These are phyloP conservation scores for Clonostachys solani DNA, from an alignment of 2,329 filamentous ascomycete species.

Conservation along the genomic window DNA sequence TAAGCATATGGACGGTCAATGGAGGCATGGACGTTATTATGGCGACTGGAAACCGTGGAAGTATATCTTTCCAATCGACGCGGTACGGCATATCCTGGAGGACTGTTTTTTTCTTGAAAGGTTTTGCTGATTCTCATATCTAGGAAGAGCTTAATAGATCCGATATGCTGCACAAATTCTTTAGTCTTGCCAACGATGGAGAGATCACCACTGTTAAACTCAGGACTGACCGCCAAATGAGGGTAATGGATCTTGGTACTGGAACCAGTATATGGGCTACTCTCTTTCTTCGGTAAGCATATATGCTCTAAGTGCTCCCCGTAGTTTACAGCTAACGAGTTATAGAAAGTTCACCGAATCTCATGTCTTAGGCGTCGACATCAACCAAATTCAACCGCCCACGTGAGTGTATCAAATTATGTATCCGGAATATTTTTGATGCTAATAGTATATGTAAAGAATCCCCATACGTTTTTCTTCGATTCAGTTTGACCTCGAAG, in stretches of 20 bases:
- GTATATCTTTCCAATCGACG: slow-evolving; percentile 76
- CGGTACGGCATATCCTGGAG: slow-evolving; percentile 40
- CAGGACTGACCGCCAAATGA: slow-evolving; percentile 11
- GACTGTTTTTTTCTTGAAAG: not conserved
- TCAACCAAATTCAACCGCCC: slow-evolving; percentile 32
- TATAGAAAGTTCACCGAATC: slow-evolving; percentile 14
- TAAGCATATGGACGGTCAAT: slow-evolving; percentile 2
- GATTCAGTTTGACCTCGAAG: slow-evolving; percentile 72
- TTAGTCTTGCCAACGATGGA: slow-evolving; percentile 57
- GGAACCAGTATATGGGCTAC: slow-evolving; percentile 92
- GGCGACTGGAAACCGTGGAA: slow-evolving; percentile 63
- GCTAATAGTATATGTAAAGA: slow-evolving; percentile 34
- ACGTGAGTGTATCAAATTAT: slow-evolving; percentile 17
- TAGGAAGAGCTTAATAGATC: slow-evolving; percentile 72
- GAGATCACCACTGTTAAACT: slow-evolving; percentile 13
- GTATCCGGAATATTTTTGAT: slow-evolving; percentile 1
- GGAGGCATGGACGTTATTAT: slow-evolving; percentile 67
- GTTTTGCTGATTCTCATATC: slow-evolving; percentile 7
- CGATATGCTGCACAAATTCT: slow-evolving; percentile 79
- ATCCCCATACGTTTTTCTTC: slow-evolving; percentile 57
- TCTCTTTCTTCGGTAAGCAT: slow-evolving; percentile 46
- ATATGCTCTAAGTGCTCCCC: too few relatives aligned
- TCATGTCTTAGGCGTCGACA: slow-evolving; percentile 30
- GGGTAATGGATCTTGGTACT: slow-evolving; percentile 68
- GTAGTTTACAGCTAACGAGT: too few relatives aligned